Base-by-base conservation (phyloP, 164 flowering plant genomes). In the Cinnamomum micranthum region DNA sequence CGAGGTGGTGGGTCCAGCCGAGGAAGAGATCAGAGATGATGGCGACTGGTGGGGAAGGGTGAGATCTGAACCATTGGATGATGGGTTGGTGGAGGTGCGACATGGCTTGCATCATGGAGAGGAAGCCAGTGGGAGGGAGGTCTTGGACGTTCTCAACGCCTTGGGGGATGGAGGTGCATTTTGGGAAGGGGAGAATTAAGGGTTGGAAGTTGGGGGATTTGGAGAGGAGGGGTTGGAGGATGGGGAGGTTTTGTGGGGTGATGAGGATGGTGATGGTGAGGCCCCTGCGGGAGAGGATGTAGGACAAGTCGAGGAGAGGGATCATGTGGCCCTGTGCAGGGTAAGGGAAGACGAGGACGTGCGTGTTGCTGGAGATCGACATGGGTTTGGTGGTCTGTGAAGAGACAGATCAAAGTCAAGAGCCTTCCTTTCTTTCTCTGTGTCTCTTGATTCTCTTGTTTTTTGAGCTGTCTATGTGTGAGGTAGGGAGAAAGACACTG, bases 181-280 rank as follows among this genome's bases (percentile, higher is more conserved):
- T 35, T 0, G 95, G 93, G 74, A 91, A 82, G n/a, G 91, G 91
- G 55, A 91, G 82, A 73, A 83, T 73, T n/a, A 87, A 79, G 71
- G 86, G 70, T 14, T 75, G 77, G 71, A 85, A 47, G 63, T 80
- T 66, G n/a, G 89, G 82, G 74, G 80, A 76, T 58, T 76, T 24
- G 64, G 86, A 65, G 75, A 86, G 84, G 25, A 88, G 81, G 9
- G 87, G 83, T 25, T 66, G 17, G 47, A 92, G 80, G 71, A 74
- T 22, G 2, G 86, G 88, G 68, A 88, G 65, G 73, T 77, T 82
- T 20, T 64, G 60, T 22, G 86, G 83, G 31, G 82, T 79, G 69
- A 82, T 69, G 55, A 81, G 50, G 64, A 82, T 64, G 64, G 85
- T 84, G 77, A 83, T 59, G 62, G 55, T 28, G 11, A 80, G 52